Base-by-base conservation (phyloP, 1,284 basidiomycete genomes). In the Trichosporon sp. region DNA sequence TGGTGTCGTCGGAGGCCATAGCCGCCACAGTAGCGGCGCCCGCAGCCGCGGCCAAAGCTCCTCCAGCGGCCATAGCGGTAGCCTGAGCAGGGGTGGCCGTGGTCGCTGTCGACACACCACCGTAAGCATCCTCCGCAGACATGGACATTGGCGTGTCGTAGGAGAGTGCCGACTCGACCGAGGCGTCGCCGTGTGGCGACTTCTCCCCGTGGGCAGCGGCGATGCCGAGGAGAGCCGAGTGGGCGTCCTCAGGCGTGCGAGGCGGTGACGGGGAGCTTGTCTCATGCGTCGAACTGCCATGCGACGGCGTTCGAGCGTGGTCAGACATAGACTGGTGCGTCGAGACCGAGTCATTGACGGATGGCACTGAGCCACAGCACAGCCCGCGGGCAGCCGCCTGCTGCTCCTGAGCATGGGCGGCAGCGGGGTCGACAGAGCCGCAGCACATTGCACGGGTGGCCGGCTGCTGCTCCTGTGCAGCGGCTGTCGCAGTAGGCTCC, bases 191-290 rank as follows among this genome's bases (percentile, higher is more conserved):
- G 6, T 34, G 56, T 21, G 33, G 33, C 10, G 33, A n/a, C 16
- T 33, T 62, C 14, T 57, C 54, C 23, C 60, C 16, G 37, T 31
- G 32, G 21, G 32, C 36, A 6, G 58, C 34, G 21, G 63, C 13
- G 14, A 13, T 49, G n/a, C 56, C 52, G 16, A 63, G 59, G 58
- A 68, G 63, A 0, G 59, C 59, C 4, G 66, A 59, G 36, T 68
- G 62, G 0, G 64, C 70, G 56, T 74, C 71, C n/a, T 71, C 68
- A 1, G 73, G 75, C 1, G 78, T 78, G 2, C 65, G 69, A 2
- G 78, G 79, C 16, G 77, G 77, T 8, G 73, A 74, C 8, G 78
- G 76, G 13, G 78, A 76, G 23, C 72, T 67, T 3, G 76, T 74
- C 23, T 76, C 78, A 44, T 76, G 71, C 2, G 71, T 74, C 13